phyloP scores from a whole-genome alignment of 78 protist species.

The Blattamonas nauphoetae region DNA sequence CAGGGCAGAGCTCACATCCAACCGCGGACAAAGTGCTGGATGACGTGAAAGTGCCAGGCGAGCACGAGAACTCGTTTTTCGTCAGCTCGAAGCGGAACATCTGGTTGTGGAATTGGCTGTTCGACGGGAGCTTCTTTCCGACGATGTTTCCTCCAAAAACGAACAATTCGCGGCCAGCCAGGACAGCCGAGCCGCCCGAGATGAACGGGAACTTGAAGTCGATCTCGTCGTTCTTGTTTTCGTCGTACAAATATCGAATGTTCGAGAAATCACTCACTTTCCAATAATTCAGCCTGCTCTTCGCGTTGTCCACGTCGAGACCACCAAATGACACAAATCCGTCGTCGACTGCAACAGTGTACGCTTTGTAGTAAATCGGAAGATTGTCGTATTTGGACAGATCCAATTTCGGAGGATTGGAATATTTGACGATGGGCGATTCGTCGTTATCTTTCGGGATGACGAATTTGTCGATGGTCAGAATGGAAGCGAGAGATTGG shows the following conservation, averaged over 20 bases:
- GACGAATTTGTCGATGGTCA: neutral
- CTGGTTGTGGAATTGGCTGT: neutral
- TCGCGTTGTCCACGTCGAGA: neutral
- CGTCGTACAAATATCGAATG: neutral
- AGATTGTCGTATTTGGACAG: neutral
- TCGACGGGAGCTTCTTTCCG: neutral
- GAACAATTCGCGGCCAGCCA: neutral
- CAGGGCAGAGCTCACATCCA: neutral
- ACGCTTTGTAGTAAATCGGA: neutral
- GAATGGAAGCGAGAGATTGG: neutral
- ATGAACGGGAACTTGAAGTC: neutral
- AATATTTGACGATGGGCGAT: neutral
- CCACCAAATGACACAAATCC: neutral
- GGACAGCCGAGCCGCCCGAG: neutral
- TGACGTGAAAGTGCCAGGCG: neutral
- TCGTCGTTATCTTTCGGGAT: neutral
- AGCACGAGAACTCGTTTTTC: neutral
- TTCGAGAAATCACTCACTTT: neutral
- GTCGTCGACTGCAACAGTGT: neutral
- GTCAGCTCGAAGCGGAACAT: neutral
- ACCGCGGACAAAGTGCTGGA: too few species aligned
- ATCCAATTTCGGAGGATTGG: neutral
- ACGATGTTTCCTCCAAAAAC: neutral
- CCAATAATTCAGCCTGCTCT: neutral
- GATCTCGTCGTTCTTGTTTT: neutral